Evolutionary conservation across 2,329 filamentous ascomycete species (phyloP).

Genomic region (Penicillium sp.): DNA sequence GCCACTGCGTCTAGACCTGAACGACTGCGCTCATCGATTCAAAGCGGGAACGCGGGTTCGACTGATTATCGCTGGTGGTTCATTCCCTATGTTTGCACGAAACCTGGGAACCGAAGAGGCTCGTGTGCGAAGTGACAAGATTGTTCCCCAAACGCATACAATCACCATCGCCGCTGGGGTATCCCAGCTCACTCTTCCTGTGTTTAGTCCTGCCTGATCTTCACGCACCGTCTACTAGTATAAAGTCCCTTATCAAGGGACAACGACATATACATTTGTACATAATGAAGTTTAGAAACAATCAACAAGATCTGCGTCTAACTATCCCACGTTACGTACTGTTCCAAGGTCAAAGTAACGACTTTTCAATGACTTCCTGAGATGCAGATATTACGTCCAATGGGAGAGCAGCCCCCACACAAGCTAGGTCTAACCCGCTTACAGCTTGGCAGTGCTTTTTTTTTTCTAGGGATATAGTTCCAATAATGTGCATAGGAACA

Average conservation of each 20-base stretch:
- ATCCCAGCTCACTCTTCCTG: slow-evolving; percentile 12
- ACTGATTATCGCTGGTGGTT: slow-evolving; percentile 14
- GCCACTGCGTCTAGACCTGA: slow-evolving; percentile 5
- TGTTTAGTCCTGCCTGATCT: neutral
- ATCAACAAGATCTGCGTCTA: slow-evolving; percentile 5
- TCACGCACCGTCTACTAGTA: neutral
- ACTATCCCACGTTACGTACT: neutral
- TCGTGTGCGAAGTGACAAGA: slow-evolving; percentile 10
- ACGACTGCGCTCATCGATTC: slow-evolving; percentile 17
- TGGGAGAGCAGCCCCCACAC: neutral
- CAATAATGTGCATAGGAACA: neutral
- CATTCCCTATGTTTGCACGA: slow-evolving; percentile 19
- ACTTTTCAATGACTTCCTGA: no score
- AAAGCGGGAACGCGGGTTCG: slow-evolving; percentile 9
- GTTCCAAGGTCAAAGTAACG: no score
- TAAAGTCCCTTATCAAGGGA: neutral
- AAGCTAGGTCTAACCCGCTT: neutral
- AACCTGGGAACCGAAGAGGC: slow-evolving; percentile 14
- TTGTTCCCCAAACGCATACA: slow-evolving; percentile 11
- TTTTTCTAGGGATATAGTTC: neutral
- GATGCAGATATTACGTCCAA: no score
- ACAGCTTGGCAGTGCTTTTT: neutral
- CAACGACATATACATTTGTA: neutral
- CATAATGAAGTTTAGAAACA: neutral
- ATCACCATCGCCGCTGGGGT: slow-evolving; percentile 11